Evolutionary conservation across 345 rosid genomes (phyloP), one percentile per base, ranked within the genome.

Genomic region (Rubroshorea leprosula): DNA sequence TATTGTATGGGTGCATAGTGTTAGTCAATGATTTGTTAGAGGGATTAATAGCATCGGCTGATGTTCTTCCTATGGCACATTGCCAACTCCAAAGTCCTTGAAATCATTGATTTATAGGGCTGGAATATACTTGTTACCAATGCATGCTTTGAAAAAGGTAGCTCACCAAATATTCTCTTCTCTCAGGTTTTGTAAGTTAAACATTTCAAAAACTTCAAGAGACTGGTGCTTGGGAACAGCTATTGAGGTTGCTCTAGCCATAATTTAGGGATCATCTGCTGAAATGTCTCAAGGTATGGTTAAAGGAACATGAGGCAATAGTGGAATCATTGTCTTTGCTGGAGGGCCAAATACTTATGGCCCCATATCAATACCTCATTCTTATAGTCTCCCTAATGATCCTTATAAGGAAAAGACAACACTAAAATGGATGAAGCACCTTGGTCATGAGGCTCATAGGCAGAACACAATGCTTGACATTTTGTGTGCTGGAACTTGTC

Each of bases 401-500:
- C 85, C 83, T 31, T 75, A 87, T 52, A 74, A 84, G 85, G 99
- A 90, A 73, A 94, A 86, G 76, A 82, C 76, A 17, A 90, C 97
- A 46, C 52, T 81, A 48, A 90, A 80, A 70, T 84, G 90, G 89
- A 87, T 87, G 97, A 89, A 90, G 60, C 78, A 61, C 70, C 78
- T 90, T 23, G 97, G 99, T 48, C 84, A 73, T 27, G 82, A 85
- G 79, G 93, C 93, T 69, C 83, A 80, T 73, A 75, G 69, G 19
- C 75, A 83, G 48, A 82, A 79, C 75, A 81, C 95, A 2, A 85
- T 94, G 43, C 81, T 94, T 29, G 99, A 94, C 77, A 81, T 94
- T 59, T 76, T 94, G 47, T 94, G 99, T 55, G 95, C 99, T 70
- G 97, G 99, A 75, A 94, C 89, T 55, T 90, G 96, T 74, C 97